Conservation (phyloP, 768 basidiomycete species). For the Megacollybia marginata region DNA sequence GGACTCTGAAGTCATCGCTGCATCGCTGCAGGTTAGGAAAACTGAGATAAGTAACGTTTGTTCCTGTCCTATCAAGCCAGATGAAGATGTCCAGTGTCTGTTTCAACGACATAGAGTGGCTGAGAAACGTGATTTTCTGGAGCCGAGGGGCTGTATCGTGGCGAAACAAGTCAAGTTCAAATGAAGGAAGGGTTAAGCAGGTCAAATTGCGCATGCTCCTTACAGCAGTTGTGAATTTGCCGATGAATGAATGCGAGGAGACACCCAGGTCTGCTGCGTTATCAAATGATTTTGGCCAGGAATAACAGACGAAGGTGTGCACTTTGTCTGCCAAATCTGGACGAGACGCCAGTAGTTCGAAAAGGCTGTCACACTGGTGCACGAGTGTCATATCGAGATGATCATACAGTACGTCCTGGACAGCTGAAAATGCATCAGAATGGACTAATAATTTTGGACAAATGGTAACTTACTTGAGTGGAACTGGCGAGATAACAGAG, state of each 20-base stretch:
- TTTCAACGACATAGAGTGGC: slow-evolving; percentile 17
- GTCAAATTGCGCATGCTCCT: slow-evolving; percentile 39
- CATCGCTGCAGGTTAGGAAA: slow-evolving; percentile 20
- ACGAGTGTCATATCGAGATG: slow-evolving; percentile 8
- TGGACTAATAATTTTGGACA: too few species aligned
- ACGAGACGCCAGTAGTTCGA: slow-evolving; percentile 29
- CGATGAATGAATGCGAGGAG: slow-evolving; percentile 22
- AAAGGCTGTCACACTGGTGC: slow-evolving; percentile 21
- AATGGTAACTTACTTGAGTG: slow-evolving; percentile 12
- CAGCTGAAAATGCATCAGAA: slow-evolving; percentile 25
- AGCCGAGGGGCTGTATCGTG: slow-evolving; percentile 37
- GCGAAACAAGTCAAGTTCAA: slow-evolving; percentile 33
- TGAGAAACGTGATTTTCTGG: slow-evolving; percentile 29
- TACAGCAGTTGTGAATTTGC: slow-evolving; percentile 35
- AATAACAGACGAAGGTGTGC: slow-evolving; percentile 29
- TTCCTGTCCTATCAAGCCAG: slow-evolving; percentile 34
- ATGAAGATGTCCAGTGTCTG: slow-evolving; percentile 28
- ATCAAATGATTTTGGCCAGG: slow-evolving; percentile 35
- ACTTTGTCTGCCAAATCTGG: slow-evolving; percentile 33
- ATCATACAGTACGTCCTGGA: slow-evolving; percentile 18
- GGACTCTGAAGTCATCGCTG: too few species aligned
- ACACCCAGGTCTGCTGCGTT: slow-evolving; percentile 6
- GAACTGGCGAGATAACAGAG: slow-evolving; percentile 26
- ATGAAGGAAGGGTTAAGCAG: slow-evolving; percentile 32
- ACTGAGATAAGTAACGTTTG: slow-evolving; percentile 28